These are phyloP conservation scores for Asterionellopsis glacialis DNA, from an alignment of 108 stramenopile genomes.

Conservation along the genomic window DNA sequence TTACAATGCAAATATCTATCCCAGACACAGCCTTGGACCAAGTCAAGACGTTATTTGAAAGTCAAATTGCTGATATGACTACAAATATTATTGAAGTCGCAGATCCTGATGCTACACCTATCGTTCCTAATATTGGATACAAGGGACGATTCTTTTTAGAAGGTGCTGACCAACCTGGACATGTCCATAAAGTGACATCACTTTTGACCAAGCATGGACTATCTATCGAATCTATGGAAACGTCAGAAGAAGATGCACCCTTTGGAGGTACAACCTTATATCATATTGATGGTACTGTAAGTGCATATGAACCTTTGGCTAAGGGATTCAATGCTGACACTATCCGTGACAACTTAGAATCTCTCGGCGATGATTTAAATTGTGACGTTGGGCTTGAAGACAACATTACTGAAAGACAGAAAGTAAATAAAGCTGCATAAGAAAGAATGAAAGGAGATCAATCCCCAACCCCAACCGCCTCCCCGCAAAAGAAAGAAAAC, in stretches of 20 bases:
- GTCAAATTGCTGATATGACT: slow-evolving; percentile 40
- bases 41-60: slow-evolving; percentile 29
- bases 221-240: slow-evolving; percentile 65
- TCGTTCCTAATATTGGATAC: slow-evolving; percentile 35
- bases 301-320: slow-evolving; percentile 50
- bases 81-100: slow-evolving; percentile 38
- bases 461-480: no score
- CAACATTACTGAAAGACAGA: no score
- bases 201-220: slow-evolving; percentile 53
- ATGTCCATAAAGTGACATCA: slow-evolving; percentile 66
- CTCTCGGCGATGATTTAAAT: slow-evolving; percentile 64
- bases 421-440: no score
- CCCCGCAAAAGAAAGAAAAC: no score
- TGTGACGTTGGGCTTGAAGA: slow-evolving; percentile 59
- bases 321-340: slow-evolving; percentile 46
- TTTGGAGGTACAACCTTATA: slow-evolving; percentile 36
- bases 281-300: slow-evolving; percentile 47
- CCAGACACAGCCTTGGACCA: slow-evolving; percentile 20
- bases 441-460: no score
- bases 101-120: slow-evolving; percentile 18
- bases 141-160: slow-evolving; percentile 37
- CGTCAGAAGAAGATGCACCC: slow-evolving; percentile 46
- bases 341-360: slow-evolving; percentile 41
- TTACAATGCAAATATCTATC: slow-evolving; percentile 72
- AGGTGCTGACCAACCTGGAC: slow-evolving; percentile 75